Percentiles rank a stretch among this genome's conserved stretches.
These are phyloP conservation scores for Antitrichia curtipendula DNA, from an alignment of 225 moss, liverwort and hornwort genomes.

Conservation along the genomic window DNA sequence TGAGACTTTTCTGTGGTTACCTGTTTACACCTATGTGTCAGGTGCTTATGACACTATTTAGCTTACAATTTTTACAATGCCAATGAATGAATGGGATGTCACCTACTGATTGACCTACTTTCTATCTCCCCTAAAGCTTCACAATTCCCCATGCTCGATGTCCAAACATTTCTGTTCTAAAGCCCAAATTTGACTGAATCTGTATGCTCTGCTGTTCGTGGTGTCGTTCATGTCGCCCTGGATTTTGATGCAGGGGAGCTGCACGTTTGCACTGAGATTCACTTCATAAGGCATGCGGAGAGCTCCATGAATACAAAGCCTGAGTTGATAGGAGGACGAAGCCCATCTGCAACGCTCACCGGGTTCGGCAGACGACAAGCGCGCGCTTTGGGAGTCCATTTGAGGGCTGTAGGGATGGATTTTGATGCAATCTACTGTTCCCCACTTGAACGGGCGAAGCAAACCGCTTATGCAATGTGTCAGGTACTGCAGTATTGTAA, in stretches of 20 bases:
- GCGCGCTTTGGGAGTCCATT: constrained; percentile 46
- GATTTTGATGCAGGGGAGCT: constrained; percentile 1
- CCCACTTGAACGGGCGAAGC: constrained; percentile 58
- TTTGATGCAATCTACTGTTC: constrained; percentile 62
- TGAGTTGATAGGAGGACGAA: constrained; percentile 47
- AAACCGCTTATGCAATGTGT: constrained; percentile 52
- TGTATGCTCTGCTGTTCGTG: background rate
- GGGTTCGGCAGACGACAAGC: constrained; percentile 47
- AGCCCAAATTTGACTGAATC: background rate
- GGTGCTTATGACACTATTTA: background rate
- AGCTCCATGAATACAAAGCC: constrained; percentile 46
- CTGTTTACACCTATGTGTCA: background rate
- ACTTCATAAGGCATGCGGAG: constrained; percentile 63
- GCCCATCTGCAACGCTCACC: constrained; percentile 42
- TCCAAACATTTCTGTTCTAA: background rate
- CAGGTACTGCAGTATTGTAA: constrained; percentile 19
- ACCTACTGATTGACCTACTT: background rate
- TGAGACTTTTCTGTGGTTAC: background rate
- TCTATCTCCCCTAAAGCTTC: background rate
- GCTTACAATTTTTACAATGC: background rate
- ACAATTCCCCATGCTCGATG: background rate
- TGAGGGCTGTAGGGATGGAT: constrained; percentile 28
- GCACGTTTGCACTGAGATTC: constrained; percentile 40
- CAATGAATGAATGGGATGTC: background rate
- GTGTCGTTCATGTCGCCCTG: background rate